These are phyloP conservation scores for Neostapfia colusana DNA, from an alignment of 176 grass and related monocot species.

Conservation along the genomic window DNA sequence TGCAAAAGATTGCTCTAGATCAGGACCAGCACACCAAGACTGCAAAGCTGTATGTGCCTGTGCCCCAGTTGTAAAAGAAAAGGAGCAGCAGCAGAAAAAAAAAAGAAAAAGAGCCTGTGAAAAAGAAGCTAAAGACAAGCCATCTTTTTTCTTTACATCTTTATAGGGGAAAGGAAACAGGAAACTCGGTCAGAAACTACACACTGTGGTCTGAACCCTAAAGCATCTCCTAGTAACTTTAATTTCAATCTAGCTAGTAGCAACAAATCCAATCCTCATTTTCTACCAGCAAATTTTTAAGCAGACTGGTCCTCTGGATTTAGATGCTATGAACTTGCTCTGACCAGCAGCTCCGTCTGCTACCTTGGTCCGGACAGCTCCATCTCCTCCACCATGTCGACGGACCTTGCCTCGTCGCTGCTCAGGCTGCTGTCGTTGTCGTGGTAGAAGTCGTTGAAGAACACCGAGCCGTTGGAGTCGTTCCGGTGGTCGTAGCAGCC, in stretches of 20 bases:
- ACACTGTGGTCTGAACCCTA: slow-evolving; percentile 43
- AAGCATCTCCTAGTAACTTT: slow-evolving; percentile 31
- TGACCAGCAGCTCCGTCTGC: neutral
- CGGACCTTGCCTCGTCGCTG: slow-evolving; percentile 51
- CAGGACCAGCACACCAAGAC: slow-evolving; percentile 31
- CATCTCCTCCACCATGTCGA: slow-evolving; percentile 74
- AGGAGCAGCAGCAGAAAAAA: slow-evolving; percentile 21
- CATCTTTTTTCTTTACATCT: slow-evolving; percentile 56
- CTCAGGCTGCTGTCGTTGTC: slow-evolving; percentile 57
- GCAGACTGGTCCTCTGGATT: neutral
- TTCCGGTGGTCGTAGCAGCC: slow-evolving; percentile 38
- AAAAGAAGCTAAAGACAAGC: slow-evolving; percentile 45
- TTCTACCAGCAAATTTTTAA: neutral
- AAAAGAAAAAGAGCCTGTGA: slow-evolving; percentile 34
- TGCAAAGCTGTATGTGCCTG: slow-evolving; percentile 41
- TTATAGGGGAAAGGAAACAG: slow-evolving; percentile 35
- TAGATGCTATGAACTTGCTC: neutral
- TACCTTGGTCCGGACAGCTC: slow-evolving; percentile 77
- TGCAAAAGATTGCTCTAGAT: slow-evolving; percentile 31
- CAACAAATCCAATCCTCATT: slow-evolving; percentile 33
- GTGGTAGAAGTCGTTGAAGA: slow-evolving; percentile 57
- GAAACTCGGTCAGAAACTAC: slow-evolving; percentile 41
- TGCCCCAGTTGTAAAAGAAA: slow-evolving; percentile 30
- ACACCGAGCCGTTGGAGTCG: slow-evolving; percentile 49
- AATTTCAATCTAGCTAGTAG: slow-evolving; percentile 29